Percentiles rank a stretch among this genome's conserved stretches.
Conservation (phyloP, 1,139 yeast genomes). For the Taphrina flavorubra region DNA sequence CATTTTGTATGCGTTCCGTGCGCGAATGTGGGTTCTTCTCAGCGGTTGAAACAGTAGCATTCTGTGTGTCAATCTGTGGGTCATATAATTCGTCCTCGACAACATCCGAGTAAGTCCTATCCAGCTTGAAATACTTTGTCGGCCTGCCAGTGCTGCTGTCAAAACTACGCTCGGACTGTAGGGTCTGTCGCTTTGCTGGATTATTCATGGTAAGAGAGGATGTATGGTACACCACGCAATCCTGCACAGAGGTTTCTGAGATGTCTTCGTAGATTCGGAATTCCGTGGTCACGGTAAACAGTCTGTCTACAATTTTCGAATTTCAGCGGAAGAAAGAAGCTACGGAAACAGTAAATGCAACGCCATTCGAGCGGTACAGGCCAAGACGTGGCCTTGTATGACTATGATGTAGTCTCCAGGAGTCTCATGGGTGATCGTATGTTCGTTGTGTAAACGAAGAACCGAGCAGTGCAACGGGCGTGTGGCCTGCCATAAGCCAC, state of each 20-base stretch:
- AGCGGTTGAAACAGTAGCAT: conserved; percentile 41
- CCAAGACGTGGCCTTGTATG: not conserved
- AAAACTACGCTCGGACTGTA: conserved; percentile 27
- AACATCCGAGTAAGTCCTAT: conserved; percentile 48
- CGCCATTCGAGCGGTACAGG: too few species aligned
- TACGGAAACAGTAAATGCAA: too few species aligned
- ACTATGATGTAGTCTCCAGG: not conserved
- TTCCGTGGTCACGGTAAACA: too few species aligned
- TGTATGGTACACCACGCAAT: not conserved
- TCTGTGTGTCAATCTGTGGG: conserved; percentile 27
- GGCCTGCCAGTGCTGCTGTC: conserved; percentile 30
- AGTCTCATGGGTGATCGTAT: not conserved
- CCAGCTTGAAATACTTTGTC: conserved; percentile 47
- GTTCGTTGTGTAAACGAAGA: not conserved
- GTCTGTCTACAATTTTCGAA: too few species aligned
- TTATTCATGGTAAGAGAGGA: conserved; percentile 2
- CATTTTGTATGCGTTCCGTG: conserved; percentile 42
- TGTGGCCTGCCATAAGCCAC: not conserved
- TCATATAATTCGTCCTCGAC: conserved; percentile 48
- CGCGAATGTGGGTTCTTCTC: conserved; percentile 41
- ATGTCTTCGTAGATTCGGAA: not conserved
- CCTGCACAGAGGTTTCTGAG: not conserved
- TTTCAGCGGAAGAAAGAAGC: too few species aligned
- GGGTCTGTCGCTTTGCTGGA: conserved; percentile 10
- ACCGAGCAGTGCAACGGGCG: not conserved